A percentile compares a stretch with the other conserved stretches of the same genome.
These are phyloP conservation scores for Dactylonectria estremocensis DNA, from an alignment of 2,329 filamentous ascomycete genomes.

Conservation along the genomic window DNA sequence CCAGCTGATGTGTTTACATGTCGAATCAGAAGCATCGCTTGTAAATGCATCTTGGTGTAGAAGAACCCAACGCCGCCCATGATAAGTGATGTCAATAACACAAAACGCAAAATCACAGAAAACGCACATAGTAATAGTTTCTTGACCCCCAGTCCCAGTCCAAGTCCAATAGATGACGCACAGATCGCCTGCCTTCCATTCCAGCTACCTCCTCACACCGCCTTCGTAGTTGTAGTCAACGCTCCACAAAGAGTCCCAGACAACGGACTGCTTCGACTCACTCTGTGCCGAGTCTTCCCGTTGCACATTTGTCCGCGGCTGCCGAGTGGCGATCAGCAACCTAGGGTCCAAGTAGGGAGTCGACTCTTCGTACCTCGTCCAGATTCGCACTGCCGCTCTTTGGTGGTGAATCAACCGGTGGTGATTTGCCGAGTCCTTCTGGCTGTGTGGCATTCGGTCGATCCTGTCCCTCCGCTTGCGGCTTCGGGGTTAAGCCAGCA, in stretches of 20 bases:
- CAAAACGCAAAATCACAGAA: slow-evolving; percentile 12
- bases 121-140: slow-evolving; percentile 14
- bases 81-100: slow-evolving; percentile 20
- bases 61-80: slow-evolving; percentile 33
- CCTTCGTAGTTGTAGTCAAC: slow-evolving; percentile 71
- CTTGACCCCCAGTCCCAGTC: background rate
- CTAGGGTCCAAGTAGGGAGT: slow-evolving; percentile 66
- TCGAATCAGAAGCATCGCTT: slow-evolving; percentile 30
- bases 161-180: slow-evolving; percentile 3
- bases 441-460: slow-evolving; percentile 35
- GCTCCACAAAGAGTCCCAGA: slow-evolving; percentile 76
- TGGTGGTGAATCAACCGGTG: slow-evolving; percentile 47
- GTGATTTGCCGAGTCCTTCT: slow-evolving; percentile 40
- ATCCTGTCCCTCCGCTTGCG: slow-evolving; percentile 27
- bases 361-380: slow-evolving; percentile 69
- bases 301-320: slow-evolving; percentile 50
- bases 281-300: slow-evolving; percentile 59
- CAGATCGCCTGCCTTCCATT: slow-evolving; percentile 15
- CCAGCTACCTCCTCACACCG: slow-evolving; percentile 46
- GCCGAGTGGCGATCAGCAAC: slow-evolving; percentile 51
- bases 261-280: slow-evolving; percentile 66
- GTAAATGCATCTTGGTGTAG: slow-evolving; percentile 28
- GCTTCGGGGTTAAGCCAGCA: slow-evolving; percentile 36
- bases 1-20: slow-evolving; percentile 23
- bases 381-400: slow-evolving; percentile 44